Conservation (phyloP, 345 rosid species). For the Gossypium raimondii region DNA sequence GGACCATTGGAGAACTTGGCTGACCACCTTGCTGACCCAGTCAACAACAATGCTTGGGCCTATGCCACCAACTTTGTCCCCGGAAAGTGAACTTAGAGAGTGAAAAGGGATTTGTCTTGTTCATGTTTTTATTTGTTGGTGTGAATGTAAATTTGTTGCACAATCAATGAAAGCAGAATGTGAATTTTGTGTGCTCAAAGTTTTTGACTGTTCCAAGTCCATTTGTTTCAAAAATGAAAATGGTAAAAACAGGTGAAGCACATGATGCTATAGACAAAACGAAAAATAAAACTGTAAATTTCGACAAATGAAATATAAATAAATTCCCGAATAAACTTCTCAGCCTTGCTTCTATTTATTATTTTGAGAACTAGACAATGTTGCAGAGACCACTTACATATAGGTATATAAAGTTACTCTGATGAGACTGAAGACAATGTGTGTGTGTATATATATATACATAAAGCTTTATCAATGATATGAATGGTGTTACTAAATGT, state of each 20-base stretch:
- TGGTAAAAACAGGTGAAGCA: background rate
- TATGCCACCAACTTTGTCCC: conserved; percentile 86
- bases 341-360: too few relatives aligned
- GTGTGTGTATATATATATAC: background rate
- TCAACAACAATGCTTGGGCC: conserved; percentile 89
- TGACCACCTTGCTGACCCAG: conserved; percentile 81
- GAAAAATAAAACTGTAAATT: background rate
- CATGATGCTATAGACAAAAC: background rate
- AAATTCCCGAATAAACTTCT: background rate
- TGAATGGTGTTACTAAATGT: conserved; percentile 2
- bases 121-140: background rate
- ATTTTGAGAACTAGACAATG: background rate
- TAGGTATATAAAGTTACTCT: background rate
- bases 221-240: background rate
- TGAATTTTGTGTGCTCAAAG: background rate
- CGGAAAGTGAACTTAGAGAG: conserved; percentile 50
- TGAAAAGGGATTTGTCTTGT: background rate
- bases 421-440: background rate
- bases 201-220: background rate
- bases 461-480: conserved; percentile 6
- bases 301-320: background rate
- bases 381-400: background rate
- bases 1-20: conserved; percentile 78
- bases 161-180: background rate
- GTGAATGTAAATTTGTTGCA: background rate